Evolutionary conservation across 495 filamentous ascomycete genomes (phyloP), one percentile per base, ranked within the genome.

Genomic region (Aspergillus ellipticus): DNA sequence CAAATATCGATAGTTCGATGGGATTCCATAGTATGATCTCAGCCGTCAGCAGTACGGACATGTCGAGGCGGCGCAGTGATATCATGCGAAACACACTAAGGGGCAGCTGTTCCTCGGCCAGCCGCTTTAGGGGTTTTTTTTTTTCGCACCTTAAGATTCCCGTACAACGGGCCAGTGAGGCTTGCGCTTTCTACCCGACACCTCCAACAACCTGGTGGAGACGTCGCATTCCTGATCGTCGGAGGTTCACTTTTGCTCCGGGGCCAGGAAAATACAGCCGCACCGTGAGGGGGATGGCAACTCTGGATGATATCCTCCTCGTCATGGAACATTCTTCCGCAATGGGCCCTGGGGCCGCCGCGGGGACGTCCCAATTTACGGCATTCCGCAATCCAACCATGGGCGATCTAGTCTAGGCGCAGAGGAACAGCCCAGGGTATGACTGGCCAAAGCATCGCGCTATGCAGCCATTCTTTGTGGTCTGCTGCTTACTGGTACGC

Each of bases 271-370:
- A 39, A 5, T 15, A 39, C 35, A 39, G 2, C 35, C 35, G 13
- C 35, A 4, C 35, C 11, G 35, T 39, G 10, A 39, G 35, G 35
- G 13, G 22, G 22, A 22, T 21, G 10, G 37, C 5, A 17, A 2
- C 21, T 5, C 50, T 53, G 20, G 20, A 26, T 24, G 21, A 21
- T 42, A 42, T 22, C 35, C 16, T 10, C 3, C 8, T 42, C 37
- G 29, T 43, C 50, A 43, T 42, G 15, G 39, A 53, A 35, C 31
- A 29, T 51, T 51, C 16, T 41, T 24, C 49, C 31, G 24, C 31
- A 15, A 41, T 19, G 49, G 9, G 9, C 0, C 17, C 24, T 28
- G 24, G 24, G 24, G 24, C 24, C 4, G n/a, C 21, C 20, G 35
- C 39, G 22, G 8, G 37, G 43, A 39, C 13, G 35, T 13, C n/a